Evolutionary conservation across 495 filamentous ascomycete genomes (phyloP).

Genomic region (Tirmania nivea): DNA sequence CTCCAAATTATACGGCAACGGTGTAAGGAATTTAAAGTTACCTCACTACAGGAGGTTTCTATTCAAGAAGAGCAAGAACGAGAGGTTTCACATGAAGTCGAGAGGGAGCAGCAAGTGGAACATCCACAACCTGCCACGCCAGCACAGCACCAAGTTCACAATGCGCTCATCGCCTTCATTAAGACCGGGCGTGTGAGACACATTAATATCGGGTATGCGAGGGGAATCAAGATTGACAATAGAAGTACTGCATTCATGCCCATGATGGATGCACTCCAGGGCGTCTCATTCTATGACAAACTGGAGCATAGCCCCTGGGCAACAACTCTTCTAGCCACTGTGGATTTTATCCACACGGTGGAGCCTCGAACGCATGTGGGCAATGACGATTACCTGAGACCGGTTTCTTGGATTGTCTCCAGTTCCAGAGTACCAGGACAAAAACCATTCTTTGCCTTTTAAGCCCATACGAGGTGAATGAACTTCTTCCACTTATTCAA

Average conservation of each 20-base stretch:
- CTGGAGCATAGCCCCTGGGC: constrained; percentile 23
- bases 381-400: constrained; percentile 31
- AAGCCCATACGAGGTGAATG: constrained; percentile 40
- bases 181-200: constrained; percentile 11
- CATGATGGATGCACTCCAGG: constrained; percentile 26
- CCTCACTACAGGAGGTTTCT: constrained; percentile 19
- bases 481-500: constrained; percentile 25
- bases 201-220: too few species aligned
- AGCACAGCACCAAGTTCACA: constrained; percentile 24
- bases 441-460: constrained; percentile 29
- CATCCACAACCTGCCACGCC: constrained; percentile 24
- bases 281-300: constrained; percentile 22
- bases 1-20: too few species aligned
- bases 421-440: constrained; percentile 1
- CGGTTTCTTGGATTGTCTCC: constrained; percentile 38
- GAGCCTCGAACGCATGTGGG: constrained; percentile 1
- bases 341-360: constrained; percentile 35
- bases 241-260: constrained; percentile 22
- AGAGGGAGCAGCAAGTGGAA: constrained; percentile 35
- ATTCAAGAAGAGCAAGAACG: constrained; percentile 48
- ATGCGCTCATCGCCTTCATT: constrained; percentile 26
- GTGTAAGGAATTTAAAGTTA: constrained; percentile 22
- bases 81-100: constrained; percentile 40
- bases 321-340: constrained; percentile 28
- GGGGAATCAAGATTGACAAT: too few species aligned